A percentile compares a stretch with the other conserved stretches of the same genome.
These are phyloP conservation scores for Echinosophora koreensis DNA, from an alignment of 306 rosid genomes.

Conservation along the genomic window DNA sequence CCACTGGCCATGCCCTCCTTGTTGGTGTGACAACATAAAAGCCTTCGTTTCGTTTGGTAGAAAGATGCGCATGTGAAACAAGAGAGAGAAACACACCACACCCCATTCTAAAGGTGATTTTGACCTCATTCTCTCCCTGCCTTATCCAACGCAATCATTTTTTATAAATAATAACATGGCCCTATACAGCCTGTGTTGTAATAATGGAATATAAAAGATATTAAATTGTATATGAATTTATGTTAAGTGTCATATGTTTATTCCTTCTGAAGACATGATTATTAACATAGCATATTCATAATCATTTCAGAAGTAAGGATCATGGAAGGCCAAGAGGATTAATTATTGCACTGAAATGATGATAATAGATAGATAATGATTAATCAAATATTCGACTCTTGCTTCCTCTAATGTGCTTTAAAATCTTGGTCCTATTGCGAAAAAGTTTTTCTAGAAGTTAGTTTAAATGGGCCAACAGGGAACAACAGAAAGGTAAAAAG, in stretches of 20 bases:
- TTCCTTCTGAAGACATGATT: constrained; percentile 40
- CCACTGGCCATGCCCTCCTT: background rate
- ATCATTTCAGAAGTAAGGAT: constrained; percentile 35
- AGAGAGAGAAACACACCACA: background rate
- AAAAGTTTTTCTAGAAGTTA: constrained; percentile 5
- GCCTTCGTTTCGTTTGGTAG: constrained; percentile 24
- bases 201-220: constrained; percentile 7
- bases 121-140: constrained; percentile 22
- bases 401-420: background rate
- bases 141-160: constrained; percentile 3
- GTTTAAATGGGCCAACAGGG: constrained; percentile 31
- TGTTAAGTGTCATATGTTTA: background rate
- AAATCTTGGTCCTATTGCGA: background rate
- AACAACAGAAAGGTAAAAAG: constrained; percentile 13
- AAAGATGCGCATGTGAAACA: background rate
- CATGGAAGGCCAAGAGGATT: constrained; percentile 16
- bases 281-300: constrained; percentile 29
- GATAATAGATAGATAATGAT: constrained; percentile 8
- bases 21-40: background rate
- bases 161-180: background rate
- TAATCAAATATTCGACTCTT: background rate
- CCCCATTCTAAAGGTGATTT: constrained; percentile 28
- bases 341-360: constrained; percentile 43
- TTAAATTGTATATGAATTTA: background rate
- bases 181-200: constrained; percentile 41